These are phyloP conservation scores for Thuidium tamariscinum DNA, from an alignment of 225 moss, liverwort and hornwort genomes.

Conservation along the genomic window DNA sequence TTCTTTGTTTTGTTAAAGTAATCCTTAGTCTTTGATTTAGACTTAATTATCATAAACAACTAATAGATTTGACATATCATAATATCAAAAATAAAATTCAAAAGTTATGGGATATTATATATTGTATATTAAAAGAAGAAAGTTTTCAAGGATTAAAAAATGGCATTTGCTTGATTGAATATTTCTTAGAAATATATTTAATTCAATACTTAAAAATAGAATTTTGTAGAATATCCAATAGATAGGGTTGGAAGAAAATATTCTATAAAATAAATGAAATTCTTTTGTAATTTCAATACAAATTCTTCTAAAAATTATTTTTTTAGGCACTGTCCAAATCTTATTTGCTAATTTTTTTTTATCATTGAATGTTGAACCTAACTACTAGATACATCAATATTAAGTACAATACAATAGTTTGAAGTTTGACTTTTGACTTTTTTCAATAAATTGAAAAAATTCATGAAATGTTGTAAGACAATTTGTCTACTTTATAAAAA, in stretches of 20 bases:
- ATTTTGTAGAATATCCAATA: accelerated
- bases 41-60: not conserved
- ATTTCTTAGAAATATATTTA: not conserved
- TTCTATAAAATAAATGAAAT: no score
- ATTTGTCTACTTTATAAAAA: not conserved
- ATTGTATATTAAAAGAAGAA: not conserved
- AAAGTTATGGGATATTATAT: accelerated
- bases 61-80: not conserved
- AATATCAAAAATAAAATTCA: not conserved
- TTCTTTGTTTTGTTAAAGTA: not conserved
- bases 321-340: no score
- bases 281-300: no score
- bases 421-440: not conserved
- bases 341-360: no score
- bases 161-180: not conserved
- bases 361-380: not conserved
- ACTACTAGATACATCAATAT: accelerated
- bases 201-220: not conserved
- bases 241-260: not conserved
- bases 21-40: not conserved
- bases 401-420: accelerated
- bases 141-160: not conserved
- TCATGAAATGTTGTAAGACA: not conserved
- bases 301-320: no score
- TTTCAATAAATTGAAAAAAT: not conserved